Evolutionary conservation across 768 basidiomycete genomes (phyloP).

Genomic region (Mycena pura): DNA sequence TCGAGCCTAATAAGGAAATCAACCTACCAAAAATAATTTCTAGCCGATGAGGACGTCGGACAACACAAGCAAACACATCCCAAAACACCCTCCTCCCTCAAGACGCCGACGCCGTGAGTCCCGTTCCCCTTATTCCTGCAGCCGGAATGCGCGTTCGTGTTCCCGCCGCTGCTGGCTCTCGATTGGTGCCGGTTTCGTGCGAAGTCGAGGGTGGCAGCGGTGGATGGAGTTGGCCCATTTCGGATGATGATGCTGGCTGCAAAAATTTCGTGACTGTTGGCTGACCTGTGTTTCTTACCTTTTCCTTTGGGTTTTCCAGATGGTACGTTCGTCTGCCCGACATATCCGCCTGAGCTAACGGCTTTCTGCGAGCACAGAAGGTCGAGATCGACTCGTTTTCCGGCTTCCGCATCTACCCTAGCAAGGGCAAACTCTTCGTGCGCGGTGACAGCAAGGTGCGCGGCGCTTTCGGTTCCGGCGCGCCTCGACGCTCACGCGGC

Average conservation of each 20-base stretch:
- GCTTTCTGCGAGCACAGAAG: conserved; percentile 65
- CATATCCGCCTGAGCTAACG: not conserved
- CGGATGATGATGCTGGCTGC: conserved; percentile 2
- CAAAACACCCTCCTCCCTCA: not conserved
- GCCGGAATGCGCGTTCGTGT: not conserved
- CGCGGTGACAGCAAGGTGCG: conserved; percentile 94
- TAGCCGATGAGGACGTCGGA: not conserved
- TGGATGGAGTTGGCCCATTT: not conserved
- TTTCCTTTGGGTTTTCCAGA: conserved; percentile 1
- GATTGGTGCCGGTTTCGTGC: not conserved
- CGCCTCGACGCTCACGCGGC: not conserved
- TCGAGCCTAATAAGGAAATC: too few species aligned
- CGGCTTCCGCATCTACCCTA: conserved; percentile 96
- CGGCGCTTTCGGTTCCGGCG: not conserved
- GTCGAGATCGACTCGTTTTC: conserved; percentile 99
- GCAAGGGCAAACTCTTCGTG: conserved; percentile 95
- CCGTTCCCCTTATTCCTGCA: not conserved
- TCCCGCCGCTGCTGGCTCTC: not conserved
- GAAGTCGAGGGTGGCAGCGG: not conserved
- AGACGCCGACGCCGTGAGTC: conserved; percentile 16
- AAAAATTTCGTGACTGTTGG: not conserved
- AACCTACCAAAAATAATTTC: too few species aligned
- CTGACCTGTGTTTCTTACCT: not conserved
- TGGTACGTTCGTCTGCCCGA: conserved; percentile 9
- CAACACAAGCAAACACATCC: conserved; percentile 5